Base-by-base conservation (phyloP, 371 early-diverging fungal genomes). In the Rhizopus stolonifer region DNA sequence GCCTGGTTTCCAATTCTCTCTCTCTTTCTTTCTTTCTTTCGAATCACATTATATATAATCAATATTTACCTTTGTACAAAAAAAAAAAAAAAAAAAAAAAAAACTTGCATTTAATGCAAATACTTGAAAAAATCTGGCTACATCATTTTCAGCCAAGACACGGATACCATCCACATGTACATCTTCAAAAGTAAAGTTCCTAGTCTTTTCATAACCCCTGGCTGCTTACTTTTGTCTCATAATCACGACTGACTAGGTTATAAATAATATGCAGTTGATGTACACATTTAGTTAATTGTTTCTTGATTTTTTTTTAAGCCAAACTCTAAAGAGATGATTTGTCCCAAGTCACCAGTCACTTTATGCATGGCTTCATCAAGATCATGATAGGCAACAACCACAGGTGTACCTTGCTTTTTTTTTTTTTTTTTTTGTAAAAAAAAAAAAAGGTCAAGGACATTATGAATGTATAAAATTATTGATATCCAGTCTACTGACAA, bases 301-400 rank as follows among this genome's bases (percentile, higher is more conserved):
- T 83, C 57, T 90, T 86, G 79, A n/a, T n/a, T n/a, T n/a, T 95
- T 88, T 59, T 89, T 85, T 46, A 95, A 64, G 65, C 94, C 93
- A 65, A 92, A 94, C 65, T 94, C 89, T 79, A 92, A 69, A 49
- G 92, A 93, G 38, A 94, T 79, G 44, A 98, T 82, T 80, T 94
- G 92, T 49, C 98, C 98, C 32, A 98, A 80, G 73, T 98, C 98
- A 47, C 96, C 98, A 66, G 88, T 87, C 8, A 90, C 82, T 80
- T 89, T 92, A 67, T 93, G 94, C 53, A 95, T 79, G 24, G 85
- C 76, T 59, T 94, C 93, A 56, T 87, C 87, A 58, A 86, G 77
- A 46, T 94, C 96, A 59, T 97, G 90, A 70, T 89, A 93, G 17
- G 98, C 93, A 29, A 90, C 83, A 54, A 98, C 86, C 19, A 98